Percentiles rank a stretch among this genome's conserved stretches.
These are phyloP conservation scores for Parachlorella kessleri DNA, from an alignment of 139 green algal species.

Conservation along the genomic window DNA sequence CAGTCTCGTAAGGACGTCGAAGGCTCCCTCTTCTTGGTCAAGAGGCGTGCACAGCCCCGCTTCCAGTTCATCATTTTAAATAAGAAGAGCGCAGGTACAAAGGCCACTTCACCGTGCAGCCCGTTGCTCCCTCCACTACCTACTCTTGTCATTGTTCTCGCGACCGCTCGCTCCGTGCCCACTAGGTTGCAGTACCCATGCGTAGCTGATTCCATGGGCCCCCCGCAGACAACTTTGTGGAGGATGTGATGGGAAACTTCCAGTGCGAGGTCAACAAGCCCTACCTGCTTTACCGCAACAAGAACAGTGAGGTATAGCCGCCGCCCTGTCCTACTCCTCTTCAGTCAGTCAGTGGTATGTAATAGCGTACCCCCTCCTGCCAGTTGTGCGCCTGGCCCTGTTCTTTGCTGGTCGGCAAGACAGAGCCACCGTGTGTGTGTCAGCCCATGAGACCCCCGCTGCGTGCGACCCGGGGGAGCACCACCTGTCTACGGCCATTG, in stretches of 20 bases:
- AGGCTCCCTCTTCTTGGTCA: conserved; percentile 89
- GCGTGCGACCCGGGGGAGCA: no score
- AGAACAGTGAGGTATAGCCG: conserved; percentile 55
- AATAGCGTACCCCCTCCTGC: conserved; percentile 3
- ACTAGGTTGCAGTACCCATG: no score
- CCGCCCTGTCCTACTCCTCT: no score
- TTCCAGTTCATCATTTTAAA: conserved; percentile 94
- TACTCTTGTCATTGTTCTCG: no score
- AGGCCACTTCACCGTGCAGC: no score
- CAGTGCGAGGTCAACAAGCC: conserved; percentile 77
- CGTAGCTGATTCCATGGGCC: background rate
- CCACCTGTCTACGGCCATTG: no score
- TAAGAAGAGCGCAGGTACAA: conserved; percentile 73
- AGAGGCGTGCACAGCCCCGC: conserved; percentile 61
- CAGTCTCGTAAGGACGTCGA: conserved; percentile 87
- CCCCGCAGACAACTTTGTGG: conserved; percentile 73
- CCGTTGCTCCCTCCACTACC: no score
- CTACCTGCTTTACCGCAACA: conserved; percentile 89
- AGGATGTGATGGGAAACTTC: conserved; percentile 70
- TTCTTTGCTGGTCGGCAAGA: no score
- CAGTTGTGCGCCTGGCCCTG: no score
- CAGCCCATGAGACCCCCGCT: no score
- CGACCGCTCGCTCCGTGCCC: no score
- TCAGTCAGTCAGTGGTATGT: background rate
- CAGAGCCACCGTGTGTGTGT: no score